Conservation (phyloP, 495 filamentous ascomycete species). For the Aspergillus affinis region DNA sequence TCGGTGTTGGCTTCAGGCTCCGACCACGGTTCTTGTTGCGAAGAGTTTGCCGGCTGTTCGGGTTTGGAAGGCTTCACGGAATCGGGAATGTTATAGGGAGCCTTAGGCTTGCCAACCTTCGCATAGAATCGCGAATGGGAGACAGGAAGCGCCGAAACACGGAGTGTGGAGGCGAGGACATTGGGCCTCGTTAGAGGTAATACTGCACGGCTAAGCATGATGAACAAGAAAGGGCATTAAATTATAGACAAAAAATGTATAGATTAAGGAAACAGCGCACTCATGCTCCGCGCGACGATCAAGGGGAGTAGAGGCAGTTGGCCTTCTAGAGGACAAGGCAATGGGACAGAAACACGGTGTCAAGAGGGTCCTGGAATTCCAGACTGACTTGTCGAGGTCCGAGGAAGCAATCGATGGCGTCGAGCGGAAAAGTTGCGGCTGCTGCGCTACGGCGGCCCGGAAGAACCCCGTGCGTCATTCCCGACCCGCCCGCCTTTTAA, state of each 20-base stretch:
- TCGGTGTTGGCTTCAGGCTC: constrained; percentile 42
- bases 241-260: constrained; percentile 10
- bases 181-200: constrained; percentile 47
- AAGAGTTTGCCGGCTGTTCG: constrained; percentile 25
- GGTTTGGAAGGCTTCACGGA: constrained; percentile 30
- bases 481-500: constrained; percentile 23
- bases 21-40: constrained; percentile 35
- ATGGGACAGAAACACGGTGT: not conserved
- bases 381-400: constrained; percentile 4
- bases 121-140: constrained; percentile 47
- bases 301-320: not conserved
- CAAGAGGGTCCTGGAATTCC: not conserved
- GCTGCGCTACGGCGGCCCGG: constrained; percentile 22
- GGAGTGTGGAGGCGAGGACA: constrained; percentile 38
- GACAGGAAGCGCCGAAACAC: constrained; percentile 33
- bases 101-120: constrained; percentile 45
- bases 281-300: constrained; percentile 26
- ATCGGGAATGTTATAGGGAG: constrained; percentile 46
- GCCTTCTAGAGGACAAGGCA: not conserved
- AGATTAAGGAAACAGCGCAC: constrained; percentile 21
- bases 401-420: constrained; percentile 2
- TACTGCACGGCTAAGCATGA: constrained; percentile 49
- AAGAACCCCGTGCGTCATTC: constrained; percentile 27
- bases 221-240: constrained; percentile 16
- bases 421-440: constrained; percentile 33